phyloP scores from a whole-genome alignment of 345 rosid genomes.

The Gossypium herbaceum region DNA sequence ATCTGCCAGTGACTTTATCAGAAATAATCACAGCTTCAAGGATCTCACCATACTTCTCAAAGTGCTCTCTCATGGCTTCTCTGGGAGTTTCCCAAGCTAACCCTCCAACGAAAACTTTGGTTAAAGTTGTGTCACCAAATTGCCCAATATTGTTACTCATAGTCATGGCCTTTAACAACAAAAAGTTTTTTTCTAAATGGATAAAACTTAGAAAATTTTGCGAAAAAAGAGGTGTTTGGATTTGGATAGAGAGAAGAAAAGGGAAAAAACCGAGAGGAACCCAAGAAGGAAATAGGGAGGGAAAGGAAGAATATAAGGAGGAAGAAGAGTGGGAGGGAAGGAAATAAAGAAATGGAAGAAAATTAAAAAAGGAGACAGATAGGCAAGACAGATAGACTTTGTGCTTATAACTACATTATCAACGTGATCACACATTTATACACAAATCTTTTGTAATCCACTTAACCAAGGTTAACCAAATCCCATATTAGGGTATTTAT shows the following conservation, averaged over 20 bases:
- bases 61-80: slow-evolving; percentile 80
- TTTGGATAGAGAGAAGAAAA: slow-evolving; percentile 7
- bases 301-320: slow-evolving; percentile 24
- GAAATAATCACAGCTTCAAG: slow-evolving; percentile 92
- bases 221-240: not conserved
- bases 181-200: too few relatives aligned
- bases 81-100: slow-evolving; percentile 95
- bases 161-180: slow-evolving; percentile 25
- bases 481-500: too few relatives aligned
- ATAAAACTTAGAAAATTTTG: not conserved
- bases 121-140: slow-evolving; percentile 87
- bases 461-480: not conserved
- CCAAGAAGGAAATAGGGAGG: slow-evolving; percentile 8
- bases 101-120: slow-evolving; percentile 96
- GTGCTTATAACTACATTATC: slow-evolving; percentile 20
- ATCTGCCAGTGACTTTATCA: slow-evolving; percentile 85
- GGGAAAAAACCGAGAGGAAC: slow-evolving; percentile 3
- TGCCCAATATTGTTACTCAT: slow-evolving; percentile 50
- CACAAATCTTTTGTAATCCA: not conserved
- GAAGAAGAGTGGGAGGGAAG: slow-evolving; percentile 12
- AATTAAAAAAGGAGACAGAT: slow-evolving; percentile 35
- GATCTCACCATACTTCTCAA: slow-evolving; percentile 86
- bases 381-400: slow-evolving; percentile 53
- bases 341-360: slow-evolving; percentile 32
- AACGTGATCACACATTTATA: slow-evolving; percentile 41